Conservation (phyloP, 2,329 filamentous ascomycete species). For the Arachnopeziza araneosa region DNA sequence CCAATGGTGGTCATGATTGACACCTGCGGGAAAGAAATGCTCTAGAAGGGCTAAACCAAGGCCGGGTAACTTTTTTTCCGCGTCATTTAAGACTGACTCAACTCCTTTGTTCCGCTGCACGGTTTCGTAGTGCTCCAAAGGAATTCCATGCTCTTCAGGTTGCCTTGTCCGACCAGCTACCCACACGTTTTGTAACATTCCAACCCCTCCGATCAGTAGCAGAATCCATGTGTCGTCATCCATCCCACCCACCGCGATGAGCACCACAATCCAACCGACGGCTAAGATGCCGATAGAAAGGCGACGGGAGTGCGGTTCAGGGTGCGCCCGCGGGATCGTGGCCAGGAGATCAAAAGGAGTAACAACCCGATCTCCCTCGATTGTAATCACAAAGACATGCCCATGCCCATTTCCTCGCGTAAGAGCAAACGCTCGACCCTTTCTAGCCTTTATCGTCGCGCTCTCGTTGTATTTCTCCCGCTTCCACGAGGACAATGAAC, state of each 20-base stretch:
- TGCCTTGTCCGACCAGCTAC: neutral
- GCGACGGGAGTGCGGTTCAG: no score
- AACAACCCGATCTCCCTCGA: no score
- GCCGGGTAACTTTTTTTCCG: neutral
- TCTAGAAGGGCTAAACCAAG: neutral
- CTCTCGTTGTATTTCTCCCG: neutral
- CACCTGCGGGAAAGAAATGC: neutral
- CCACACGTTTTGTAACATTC: neutral
- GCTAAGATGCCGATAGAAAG: no score
- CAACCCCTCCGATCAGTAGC: neutral
- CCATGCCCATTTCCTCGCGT: neutral
- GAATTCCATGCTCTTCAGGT: neutral
- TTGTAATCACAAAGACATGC: no score
- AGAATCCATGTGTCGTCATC: neutral
- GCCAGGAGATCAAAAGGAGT: no score
- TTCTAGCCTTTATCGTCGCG: neutral
- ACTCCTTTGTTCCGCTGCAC: neutral
- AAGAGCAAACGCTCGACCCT: neutral
- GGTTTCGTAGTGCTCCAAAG: neutral
- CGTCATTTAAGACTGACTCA: neutral
- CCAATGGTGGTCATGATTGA: no score
- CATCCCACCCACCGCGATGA: neutral
- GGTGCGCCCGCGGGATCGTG: no score
- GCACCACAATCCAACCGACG: neutral
- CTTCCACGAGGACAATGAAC: neutral